Evolutionary conservation across 2,329 filamentous ascomycete genomes (phyloP).

Genomic region (Aspergillus hiratsukae): DNA sequence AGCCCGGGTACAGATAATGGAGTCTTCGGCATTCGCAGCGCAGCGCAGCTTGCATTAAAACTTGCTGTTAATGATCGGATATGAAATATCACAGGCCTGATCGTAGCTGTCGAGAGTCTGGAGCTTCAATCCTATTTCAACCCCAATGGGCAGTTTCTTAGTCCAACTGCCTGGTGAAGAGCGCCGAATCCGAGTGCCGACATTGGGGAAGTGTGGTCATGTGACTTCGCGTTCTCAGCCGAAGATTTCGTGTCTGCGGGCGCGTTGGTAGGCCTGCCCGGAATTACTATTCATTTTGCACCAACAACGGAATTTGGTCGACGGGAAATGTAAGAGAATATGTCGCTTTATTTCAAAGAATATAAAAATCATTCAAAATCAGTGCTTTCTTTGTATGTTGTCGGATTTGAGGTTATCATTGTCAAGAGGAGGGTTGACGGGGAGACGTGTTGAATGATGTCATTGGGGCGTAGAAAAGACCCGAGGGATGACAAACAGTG

Average conservation of each 20-base stretch:
- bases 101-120: background rate
- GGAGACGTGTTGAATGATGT: conserved; percentile 30
- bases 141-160: background rate
- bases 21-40: background rate
- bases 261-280: conserved; percentile 9
- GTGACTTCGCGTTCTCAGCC: conserved; percentile 27
- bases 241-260: conserved; percentile 15
- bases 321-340: background rate
- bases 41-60: background rate
- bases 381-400: background rate
- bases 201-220: conserved; percentile 17
- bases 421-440: conserved; percentile 4
- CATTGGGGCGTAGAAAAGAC: conserved; percentile 6
- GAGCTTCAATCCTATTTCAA: background rate
- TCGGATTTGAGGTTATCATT: background rate
- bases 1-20: background rate
- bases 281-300: background rate
- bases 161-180: background rate
- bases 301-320: background rate
- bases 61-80: background rate
- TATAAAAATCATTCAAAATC: background rate
- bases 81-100: background rate
- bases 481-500: conserved; percentile 10
- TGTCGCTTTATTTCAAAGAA: conserved; percentile 4
- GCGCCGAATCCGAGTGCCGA: conserved; percentile 3